Percentiles rank a stretch among this genome's conserved stretches.
phyloP scores from a whole-genome alignment of 768 basidiomycete genomes.

The Boletus edulis region DNA sequence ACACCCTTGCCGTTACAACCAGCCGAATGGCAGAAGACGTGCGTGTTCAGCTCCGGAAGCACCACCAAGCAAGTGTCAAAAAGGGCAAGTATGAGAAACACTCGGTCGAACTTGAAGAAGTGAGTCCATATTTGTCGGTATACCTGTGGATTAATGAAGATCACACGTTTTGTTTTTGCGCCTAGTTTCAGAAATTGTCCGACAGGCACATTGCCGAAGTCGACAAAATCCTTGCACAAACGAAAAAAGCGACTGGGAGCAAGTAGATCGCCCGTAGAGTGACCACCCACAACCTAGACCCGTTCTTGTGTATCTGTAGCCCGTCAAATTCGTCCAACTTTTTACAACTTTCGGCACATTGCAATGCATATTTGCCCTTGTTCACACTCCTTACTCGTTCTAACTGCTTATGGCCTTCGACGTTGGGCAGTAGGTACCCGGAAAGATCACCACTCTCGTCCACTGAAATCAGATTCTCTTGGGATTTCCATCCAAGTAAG shows the following conservation, averaged over 20 bases:
- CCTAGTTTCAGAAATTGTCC: constrained; percentile 71
- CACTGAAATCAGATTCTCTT: no score
- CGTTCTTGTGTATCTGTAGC: background rate
- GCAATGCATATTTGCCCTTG: no score
- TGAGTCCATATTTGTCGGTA: background rate
- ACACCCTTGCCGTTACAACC: constrained; percentile 51
- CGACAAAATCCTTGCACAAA: constrained; percentile 59
- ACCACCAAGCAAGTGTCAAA: constrained; percentile 65
- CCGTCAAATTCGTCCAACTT: background rate
- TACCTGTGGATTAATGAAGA: background rate
- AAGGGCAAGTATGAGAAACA: constrained; percentile 68
- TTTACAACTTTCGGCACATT: background rate
- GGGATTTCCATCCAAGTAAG: no score
- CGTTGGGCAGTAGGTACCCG: no score
- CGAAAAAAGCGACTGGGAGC: constrained; percentile 55
- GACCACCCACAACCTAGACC: background rate
- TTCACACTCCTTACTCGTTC: no score
- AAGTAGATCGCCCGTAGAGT: constrained; percentile 13
- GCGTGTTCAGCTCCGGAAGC: constrained; percentile 71
- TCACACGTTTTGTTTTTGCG: background rate
- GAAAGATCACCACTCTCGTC: no score
- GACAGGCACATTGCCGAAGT: constrained; percentile 63
- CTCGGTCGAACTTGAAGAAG: constrained; percentile 70
- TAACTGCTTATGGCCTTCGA: no score
- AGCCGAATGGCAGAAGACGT: constrained; percentile 71